phyloP scores from a whole-genome alignment of 805 yeast genomes.

The Saccharomycopsis amapae region DNA sequence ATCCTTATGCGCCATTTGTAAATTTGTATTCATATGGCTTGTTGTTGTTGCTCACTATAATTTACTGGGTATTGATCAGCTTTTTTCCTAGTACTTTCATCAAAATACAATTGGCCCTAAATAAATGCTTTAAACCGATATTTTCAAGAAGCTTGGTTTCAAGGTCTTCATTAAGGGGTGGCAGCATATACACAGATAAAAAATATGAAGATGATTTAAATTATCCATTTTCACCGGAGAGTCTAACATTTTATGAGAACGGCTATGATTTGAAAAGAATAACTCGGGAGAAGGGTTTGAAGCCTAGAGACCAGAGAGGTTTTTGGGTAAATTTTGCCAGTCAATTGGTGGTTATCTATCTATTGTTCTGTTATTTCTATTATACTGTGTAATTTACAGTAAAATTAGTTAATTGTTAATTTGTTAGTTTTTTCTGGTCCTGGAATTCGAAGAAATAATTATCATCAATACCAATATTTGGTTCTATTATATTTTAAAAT shows the following conservation, averaged over 20 bases:
- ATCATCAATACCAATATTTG: too few species aligned
- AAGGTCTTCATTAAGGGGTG: too few species aligned
- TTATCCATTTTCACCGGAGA: background rate
- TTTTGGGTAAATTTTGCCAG: constrained; percentile 8
- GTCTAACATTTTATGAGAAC: background rate
- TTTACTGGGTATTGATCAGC: constrained; percentile 3
- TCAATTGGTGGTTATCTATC: constrained; percentile 8
- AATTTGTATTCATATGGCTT: constrained; percentile 13
- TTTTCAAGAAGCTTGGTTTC: too few species aligned
- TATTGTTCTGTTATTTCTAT: constrained; percentile 13
- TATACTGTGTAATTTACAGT: background rate
- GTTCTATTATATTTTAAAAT: too few species aligned
- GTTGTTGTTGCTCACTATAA: constrained; percentile 6
- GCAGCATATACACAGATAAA: too few species aligned
- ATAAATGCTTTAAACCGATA: too few species aligned
- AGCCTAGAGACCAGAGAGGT: background rate
- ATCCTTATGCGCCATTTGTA: constrained; percentile 22
- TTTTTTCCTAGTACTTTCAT: too few species aligned
- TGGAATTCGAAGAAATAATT: too few species aligned
- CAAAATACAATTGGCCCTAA: too few species aligned
- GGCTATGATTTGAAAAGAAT: background rate
- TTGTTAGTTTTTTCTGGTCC: too few species aligned
- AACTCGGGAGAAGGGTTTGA: background rate
- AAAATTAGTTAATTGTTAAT: too few species aligned
- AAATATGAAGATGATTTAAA: too few species aligned